These are phyloP conservation scores for Fusarium udum DNA, from an alignment of 2,329 filamentous ascomycete species.

Conservation along the genomic window DNA sequence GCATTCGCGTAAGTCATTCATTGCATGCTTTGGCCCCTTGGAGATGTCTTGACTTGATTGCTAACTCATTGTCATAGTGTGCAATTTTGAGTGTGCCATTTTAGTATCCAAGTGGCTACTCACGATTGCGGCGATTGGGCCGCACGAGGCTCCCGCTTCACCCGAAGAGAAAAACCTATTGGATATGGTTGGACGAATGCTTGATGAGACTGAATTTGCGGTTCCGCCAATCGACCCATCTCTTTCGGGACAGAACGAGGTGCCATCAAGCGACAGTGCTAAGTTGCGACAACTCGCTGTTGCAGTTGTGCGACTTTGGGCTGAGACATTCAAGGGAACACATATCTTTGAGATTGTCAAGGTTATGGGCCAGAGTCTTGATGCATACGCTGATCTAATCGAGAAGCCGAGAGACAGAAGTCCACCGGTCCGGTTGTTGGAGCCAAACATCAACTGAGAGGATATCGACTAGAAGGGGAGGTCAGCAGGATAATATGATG, in stretches of 20 bases:
- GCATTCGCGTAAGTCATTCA: conserved; percentile 62
- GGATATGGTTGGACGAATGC: conserved; percentile 65
- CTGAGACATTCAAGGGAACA: conserved; percentile 68
- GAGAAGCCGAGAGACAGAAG: conserved; percentile 64
- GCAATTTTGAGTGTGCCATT: conserved; percentile 70
- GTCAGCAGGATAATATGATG: not conserved
- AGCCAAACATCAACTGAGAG: conserved; percentile 33
- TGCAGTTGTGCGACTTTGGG: conserved; percentile 68
- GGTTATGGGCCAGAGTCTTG: conserved; percentile 65
- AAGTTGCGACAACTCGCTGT: conserved; percentile 65
- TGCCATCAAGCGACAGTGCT: conserved; percentile 57
- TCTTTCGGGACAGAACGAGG: conserved; percentile 57
- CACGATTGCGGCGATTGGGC: conserved; percentile 62
- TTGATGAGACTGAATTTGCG: conserved; percentile 71
- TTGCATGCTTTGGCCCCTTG: not conserved
- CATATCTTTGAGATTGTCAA: conserved; percentile 70
- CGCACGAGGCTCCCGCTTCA: conserved; percentile 59
- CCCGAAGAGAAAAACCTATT: conserved; percentile 64
- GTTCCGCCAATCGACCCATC: conserved; percentile 66
- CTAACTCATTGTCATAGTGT: conserved; percentile 52
- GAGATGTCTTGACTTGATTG: not conserved
- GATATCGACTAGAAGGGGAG: not conserved
- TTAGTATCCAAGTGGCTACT: conserved; percentile 69
- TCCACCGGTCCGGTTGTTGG: conserved; percentile 37
- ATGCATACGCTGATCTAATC: conserved; percentile 65